Percentiles rank a stretch among this genome's conserved stretches.
These are phyloP conservation scores for Tolypocladium inflatum DNA, from an alignment of 2,329 filamentous ascomycete species.

Conservation along the genomic window DNA sequence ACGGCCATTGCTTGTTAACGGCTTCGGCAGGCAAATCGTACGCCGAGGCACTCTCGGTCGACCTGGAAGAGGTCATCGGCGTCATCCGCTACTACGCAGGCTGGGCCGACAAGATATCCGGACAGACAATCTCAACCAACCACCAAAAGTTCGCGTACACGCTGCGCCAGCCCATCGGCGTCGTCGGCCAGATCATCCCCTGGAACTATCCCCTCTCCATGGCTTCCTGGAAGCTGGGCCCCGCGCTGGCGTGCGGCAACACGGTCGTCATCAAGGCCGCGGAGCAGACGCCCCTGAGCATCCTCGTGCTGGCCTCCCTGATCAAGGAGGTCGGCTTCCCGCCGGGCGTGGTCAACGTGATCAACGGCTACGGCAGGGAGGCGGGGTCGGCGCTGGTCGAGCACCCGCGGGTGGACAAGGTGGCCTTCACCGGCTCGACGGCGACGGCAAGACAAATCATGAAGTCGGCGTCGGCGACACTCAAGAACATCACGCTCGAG, in stretches of 20 bases:
- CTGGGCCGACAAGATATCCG: constrained; percentile 70
- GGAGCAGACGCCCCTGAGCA: constrained; percentile 58
- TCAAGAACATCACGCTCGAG: constrained; percentile 59
- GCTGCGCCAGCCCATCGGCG: constrained; percentile 63
- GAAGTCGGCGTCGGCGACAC: constrained; percentile 58
- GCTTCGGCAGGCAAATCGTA: constrained; percentile 36
- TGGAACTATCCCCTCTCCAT: constrained; percentile 53
- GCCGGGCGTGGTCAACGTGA: constrained; percentile 65
- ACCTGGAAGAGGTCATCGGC: constrained; percentile 38
- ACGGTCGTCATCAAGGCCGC: constrained; percentile 56
- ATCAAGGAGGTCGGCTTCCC: constrained; percentile 69
- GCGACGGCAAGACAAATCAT: constrained; percentile 64
- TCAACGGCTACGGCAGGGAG: constrained; percentile 61
- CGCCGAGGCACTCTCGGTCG: constrained; percentile 53
- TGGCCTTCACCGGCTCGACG: constrained; percentile 72
- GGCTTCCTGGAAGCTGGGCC: constrained; percentile 63
- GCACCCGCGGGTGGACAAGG: constrained; percentile 63
- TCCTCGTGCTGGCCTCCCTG: constrained; percentile 55
- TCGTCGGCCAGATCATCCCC: constrained; percentile 67
- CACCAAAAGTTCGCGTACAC: constrained; percentile 66
- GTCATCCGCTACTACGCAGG: constrained; percentile 66
- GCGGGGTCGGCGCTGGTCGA: constrained; percentile 59
- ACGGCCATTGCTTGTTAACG: not conserved
- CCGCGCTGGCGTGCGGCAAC: constrained; percentile 56
- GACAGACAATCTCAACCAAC: constrained; percentile 63